Evolutionary conservation across 192 early-diverging fungal genomes (phyloP).

Genomic region (Coemansia sp.): DNA sequence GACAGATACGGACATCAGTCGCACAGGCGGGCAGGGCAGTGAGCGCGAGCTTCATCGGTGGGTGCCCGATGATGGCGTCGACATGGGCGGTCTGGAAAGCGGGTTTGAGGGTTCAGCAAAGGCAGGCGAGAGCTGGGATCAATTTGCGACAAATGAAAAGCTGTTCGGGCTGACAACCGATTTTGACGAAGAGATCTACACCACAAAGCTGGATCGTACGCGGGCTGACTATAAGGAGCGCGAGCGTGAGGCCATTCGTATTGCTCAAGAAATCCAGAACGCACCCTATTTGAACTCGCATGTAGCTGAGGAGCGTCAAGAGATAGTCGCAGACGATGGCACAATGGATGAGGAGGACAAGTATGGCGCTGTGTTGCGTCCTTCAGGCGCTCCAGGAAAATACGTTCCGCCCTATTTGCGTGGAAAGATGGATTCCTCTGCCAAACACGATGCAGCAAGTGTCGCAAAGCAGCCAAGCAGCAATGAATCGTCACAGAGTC

Average conservation of each 20-base stretch:
- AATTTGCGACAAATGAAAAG: constrained; percentile 91
- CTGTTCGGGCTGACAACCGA: constrained; percentile 95
- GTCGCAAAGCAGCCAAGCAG: not conserved
- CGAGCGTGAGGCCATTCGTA: constrained; percentile 81
- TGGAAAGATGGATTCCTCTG: constrained; percentile 31
- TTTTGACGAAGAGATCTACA: constrained; percentile 96
- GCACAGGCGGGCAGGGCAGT: constrained; percentile 57
- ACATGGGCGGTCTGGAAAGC: constrained; percentile 19
- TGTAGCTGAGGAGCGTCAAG: constrained; percentile 87
- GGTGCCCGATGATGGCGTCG: constrained; percentile 68
- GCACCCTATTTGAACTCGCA: constrained; percentile 76
- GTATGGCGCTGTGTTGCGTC: constrained; percentile 78
- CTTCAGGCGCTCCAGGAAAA: constrained; percentile 66
- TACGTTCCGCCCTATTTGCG: constrained; percentile 86
- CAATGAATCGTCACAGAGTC: not conserved
- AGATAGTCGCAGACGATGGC: constrained; percentile 56
- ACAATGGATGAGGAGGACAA: constrained; percentile 88
- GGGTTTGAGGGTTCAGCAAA: constrained; percentile 14
- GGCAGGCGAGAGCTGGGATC: constrained; percentile 74
- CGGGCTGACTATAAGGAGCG: constrained; percentile 81
- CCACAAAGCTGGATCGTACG: constrained; percentile 84
- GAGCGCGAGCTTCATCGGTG: constrained; percentile 88
- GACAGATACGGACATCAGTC: constrained; percentile 89
- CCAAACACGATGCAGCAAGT: not conserved
- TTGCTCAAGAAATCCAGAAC: constrained; percentile 89